These are phyloP conservation scores for Colletotrichum lupini DNA, from an alignment of 2,329 filamentous ascomycete genomes.

Conservation along the genomic window DNA sequence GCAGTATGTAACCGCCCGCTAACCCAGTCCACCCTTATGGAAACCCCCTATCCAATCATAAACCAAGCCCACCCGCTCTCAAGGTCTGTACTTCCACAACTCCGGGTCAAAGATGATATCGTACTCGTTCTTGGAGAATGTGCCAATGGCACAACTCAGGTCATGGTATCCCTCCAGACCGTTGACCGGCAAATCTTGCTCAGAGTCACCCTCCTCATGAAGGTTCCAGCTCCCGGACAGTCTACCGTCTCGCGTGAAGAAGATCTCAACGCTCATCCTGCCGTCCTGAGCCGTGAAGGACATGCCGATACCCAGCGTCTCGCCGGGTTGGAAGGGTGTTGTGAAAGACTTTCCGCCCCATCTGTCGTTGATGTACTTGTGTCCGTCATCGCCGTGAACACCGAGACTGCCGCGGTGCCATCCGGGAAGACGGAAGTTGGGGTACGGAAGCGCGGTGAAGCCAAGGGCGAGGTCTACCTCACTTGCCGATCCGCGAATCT, in stretches of 20 bases:
- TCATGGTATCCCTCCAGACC: constrained; percentile 80
- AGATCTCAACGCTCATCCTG: constrained; percentile 65
- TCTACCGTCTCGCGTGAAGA: constrained; percentile 76
- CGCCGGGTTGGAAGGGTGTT: constrained; percentile 68
- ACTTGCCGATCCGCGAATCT: constrained; percentile 57
- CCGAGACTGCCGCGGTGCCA: constrained; percentile 82
- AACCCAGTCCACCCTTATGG: too few relatives aligned
- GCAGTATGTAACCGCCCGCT: not conserved
- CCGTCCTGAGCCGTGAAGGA: constrained; percentile 58
- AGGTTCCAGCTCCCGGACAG: constrained; percentile 74
- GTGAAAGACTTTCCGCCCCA: constrained; percentile 80
- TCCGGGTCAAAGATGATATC: constrained; percentile 72
- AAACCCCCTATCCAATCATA: not conserved
- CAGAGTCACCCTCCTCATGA: constrained; percentile 77
- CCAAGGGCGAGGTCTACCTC: constrained; percentile 72
- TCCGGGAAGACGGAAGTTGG: constrained; percentile 80
- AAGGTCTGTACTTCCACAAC: constrained; percentile 64
- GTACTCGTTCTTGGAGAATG: constrained; percentile 75
- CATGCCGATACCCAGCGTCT: constrained; percentile 80
- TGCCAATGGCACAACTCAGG: constrained; percentile 76
- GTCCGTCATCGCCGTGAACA: constrained; percentile 84
- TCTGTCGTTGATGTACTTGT: constrained; percentile 79
- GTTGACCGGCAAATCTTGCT: constrained; percentile 69
- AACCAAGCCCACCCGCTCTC: not conserved
- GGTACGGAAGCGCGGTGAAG: constrained; percentile 79